A percentile compares a stretch with the other conserved stretches of the same genome.
Conservation (phyloP, 164 flowering plant species). For the Hamamelis virginiana region DNA sequence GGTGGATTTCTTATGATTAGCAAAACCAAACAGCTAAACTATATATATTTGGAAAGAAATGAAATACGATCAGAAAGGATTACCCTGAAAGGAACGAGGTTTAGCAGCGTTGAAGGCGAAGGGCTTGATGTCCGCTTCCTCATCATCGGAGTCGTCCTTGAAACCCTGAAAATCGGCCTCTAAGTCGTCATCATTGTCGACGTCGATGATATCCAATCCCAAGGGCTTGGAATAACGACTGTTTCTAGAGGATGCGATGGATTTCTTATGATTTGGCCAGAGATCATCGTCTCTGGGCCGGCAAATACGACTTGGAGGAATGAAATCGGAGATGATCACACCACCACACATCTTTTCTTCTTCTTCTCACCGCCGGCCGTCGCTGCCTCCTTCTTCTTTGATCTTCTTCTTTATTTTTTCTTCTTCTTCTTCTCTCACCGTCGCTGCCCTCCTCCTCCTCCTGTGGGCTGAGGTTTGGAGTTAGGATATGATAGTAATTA, state of each 20-base stretch:
- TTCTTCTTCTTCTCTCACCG: no score
- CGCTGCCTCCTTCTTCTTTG: no score
- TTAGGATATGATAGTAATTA: no score
- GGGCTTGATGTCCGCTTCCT: constrained; percentile 42
- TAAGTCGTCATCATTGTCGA: constrained; percentile 37
- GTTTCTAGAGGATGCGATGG: constrained; percentile 8
- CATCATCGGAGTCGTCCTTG: constrained; percentile 57
- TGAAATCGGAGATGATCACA: constrained; percentile 82
- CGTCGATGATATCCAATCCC: constrained; percentile 20
- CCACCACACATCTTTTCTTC: constrained; percentile 80
- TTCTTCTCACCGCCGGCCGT: no score
- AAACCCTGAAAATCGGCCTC: constrained; percentile 87
- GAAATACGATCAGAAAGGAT: neutral
- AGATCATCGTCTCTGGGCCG: constrained; percentile 46
- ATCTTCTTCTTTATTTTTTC: no score
- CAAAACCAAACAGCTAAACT: no score
- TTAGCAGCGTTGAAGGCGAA: constrained; percentile 30
- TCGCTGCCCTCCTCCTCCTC: no score
- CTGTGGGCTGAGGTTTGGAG: no score
- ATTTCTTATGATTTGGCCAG: constrained; percentile 49
- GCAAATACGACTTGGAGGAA: constrained; percentile 43
- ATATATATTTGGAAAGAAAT: neutral
- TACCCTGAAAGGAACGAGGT: constrained; percentile 24
- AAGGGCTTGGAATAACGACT: constrained; percentile 29
- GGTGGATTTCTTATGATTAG: no score